Evolutionary conservation across 2,329 filamentous ascomycete species (phyloP).

Genomic region (Colletotrichum sp.): DNA sequence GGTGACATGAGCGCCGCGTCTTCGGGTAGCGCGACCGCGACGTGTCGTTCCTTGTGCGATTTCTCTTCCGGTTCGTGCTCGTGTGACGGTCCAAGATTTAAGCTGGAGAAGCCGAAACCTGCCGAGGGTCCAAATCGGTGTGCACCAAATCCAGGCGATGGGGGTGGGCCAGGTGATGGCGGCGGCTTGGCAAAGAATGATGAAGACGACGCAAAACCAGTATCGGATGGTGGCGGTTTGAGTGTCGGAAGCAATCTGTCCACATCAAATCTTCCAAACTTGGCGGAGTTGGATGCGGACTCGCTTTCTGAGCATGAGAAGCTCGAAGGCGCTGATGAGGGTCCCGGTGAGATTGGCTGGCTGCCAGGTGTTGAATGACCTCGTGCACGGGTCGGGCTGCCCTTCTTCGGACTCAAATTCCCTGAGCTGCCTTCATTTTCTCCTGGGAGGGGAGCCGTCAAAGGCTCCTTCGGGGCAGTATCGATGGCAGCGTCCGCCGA

Average conservation of each 20-base stretch:
- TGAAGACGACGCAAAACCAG: slow-evolving; percentile 29
- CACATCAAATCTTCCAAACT: slow-evolving; percentile 45
- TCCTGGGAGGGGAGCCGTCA: slow-evolving; percentile 61
- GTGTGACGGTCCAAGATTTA: slow-evolving; percentile 31
- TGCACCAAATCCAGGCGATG: slow-evolving; percentile 48
- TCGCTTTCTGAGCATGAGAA: slow-evolving; percentile 63
- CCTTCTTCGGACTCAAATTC: slow-evolving; percentile 41
- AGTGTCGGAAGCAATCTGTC: slow-evolving; percentile 38
- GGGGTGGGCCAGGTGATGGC: slow-evolving; percentile 51
- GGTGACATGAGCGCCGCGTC: slow-evolving; percentile 72
- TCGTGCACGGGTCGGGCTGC: slow-evolving; percentile 51
- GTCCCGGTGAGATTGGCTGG: slow-evolving; percentile 62
- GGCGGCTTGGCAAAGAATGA: slow-evolving; percentile 41
- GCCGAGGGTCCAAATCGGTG: slow-evolving; percentile 42
- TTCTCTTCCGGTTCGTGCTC: slow-evolving; percentile 26
- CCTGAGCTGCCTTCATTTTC: slow-evolving; percentile 53
- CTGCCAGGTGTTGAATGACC: slow-evolving; percentile 59
- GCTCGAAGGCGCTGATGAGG: slow-evolving; percentile 70
- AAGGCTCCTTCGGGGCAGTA: slow-evolving; percentile 57
- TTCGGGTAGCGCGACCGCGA: slow-evolving; percentile 40
- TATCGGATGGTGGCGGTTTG: slow-evolving; percentile 37
- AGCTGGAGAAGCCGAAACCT: slow-evolving; percentile 48
- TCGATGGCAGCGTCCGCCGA: slow-evolving; percentile 63
- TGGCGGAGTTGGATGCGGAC: slow-evolving; percentile 43
- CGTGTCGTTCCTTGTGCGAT: slow-evolving; percentile 35